Conservation (phyloP, 208 protist species). For the Angomonas ambiguus region DNA sequence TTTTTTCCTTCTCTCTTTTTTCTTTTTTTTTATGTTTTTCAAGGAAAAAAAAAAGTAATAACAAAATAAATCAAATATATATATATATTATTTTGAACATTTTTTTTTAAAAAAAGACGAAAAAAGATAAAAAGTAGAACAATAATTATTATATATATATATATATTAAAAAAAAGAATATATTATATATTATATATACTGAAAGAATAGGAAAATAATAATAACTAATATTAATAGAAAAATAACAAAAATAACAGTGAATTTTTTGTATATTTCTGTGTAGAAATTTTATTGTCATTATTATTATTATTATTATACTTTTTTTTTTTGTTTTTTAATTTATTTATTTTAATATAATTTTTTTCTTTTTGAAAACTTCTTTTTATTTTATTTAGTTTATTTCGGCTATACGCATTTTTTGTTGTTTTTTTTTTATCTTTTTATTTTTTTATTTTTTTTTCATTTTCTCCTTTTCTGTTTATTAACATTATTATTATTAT, state of each 20-base stretch:
- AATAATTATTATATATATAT: no score
- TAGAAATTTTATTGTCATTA: background rate
- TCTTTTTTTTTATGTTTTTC: background rate
- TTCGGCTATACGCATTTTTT: background rate
- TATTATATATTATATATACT: no score
- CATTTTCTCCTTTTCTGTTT: background rate
- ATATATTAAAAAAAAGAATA: no score
- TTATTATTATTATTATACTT: background rate
- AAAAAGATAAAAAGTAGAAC: no score
- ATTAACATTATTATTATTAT: no score
- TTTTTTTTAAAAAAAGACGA: no score
- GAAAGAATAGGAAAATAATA: background rate
- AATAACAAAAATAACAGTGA: background rate
- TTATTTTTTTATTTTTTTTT: background rate
- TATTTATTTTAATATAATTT: no score
- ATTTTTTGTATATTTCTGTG: background rate
- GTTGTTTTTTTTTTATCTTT: background rate
- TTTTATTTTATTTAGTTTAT: background rate
- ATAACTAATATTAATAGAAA: background rate
- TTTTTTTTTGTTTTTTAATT: slow-evolving; percentile 16
- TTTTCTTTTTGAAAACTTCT: background rate
- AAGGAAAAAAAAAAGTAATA: no score
- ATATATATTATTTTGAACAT: no score
- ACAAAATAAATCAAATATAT: no score
- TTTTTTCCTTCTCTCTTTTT: background rate